Evolutionary conservation across 345 rosid genomes (phyloP).

Genomic region (Linum usitatissimum): DNA sequence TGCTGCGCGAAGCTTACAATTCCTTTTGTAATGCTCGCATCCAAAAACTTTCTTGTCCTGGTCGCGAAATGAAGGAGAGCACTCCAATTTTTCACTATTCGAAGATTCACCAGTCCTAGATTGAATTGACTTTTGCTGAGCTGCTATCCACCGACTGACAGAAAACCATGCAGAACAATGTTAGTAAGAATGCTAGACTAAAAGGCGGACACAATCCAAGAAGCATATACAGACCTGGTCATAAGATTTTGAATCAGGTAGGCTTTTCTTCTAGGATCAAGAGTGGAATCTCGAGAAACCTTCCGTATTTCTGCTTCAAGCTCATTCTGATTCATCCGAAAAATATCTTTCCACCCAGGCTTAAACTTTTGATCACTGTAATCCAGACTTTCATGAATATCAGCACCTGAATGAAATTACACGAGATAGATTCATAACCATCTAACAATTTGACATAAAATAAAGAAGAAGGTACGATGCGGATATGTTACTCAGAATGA

Average conservation of each 20-base stretch:
- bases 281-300: slow-evolving; percentile 69
- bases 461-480: not conserved
- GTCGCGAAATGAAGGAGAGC: slow-evolving; percentile 57
- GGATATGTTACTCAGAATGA: not conserved
- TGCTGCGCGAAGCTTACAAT: slow-evolving; percentile 64
- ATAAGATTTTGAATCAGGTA: slow-evolving; percentile 66
- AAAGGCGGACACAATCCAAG: not conserved
- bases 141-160: slow-evolving; percentile 65
- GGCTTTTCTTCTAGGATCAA: slow-evolving; percentile 64
- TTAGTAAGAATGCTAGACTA: slow-evolving; percentile 5
- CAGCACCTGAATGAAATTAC: slow-evolving; percentile 22
- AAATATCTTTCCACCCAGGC: slow-evolving; percentile 62
- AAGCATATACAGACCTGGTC: slow-evolving; percentile 42
- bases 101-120: slow-evolving; percentile 27
- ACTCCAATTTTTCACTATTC: slow-evolving; percentile 44
- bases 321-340: slow-evolving; percentile 65
- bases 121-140: slow-evolving; percentile 53
- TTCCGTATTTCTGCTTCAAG: slow-evolving; percentile 53
- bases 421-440: slow-evolving; percentile 3
- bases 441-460: slow-evolving; percentile 3
- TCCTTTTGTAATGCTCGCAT: slow-evolving; percentile 75
- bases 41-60: slow-evolving; percentile 46
- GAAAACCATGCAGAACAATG: slow-evolving; percentile 10
- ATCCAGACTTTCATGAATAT: slow-evolving; percentile 34
- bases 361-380: slow-evolving; percentile 39